Conservation (phyloP, 164 flowering plant genomes). For the Berberis thunbergii region DNA sequence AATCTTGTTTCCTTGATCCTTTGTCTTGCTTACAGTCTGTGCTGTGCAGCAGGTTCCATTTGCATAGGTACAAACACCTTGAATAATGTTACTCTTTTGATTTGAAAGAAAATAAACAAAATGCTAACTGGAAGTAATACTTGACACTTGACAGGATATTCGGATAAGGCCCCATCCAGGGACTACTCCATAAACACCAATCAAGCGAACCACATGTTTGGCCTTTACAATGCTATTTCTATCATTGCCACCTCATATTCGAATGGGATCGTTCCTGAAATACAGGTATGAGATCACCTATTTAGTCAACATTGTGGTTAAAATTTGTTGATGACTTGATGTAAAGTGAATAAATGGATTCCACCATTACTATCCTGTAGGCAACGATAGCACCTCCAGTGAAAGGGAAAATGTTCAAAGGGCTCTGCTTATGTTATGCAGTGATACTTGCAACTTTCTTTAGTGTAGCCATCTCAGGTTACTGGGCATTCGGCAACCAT, state of each 20-base stretch:
- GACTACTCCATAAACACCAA: constrained; percentile 34
- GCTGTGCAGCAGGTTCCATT: too few species aligned
- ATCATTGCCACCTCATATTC: too few species aligned
- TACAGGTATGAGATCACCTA: constrained; percentile 77
- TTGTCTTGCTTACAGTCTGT: too few species aligned
- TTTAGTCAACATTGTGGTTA: too few species aligned
- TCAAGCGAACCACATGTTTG: constrained; percentile 34
- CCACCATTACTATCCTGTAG: constrained; percentile 18
- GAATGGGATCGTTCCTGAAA: constrained; percentile 95
- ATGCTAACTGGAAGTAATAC: too few species aligned
- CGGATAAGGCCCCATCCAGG: constrained; percentile 65
- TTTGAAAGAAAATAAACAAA: too few species aligned
- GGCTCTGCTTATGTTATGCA: constrained; percentile 58
- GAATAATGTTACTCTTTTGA: too few species aligned
- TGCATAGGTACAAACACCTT: too few species aligned
- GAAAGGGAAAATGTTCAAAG: constrained; percentile 97
- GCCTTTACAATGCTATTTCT: constrained; percentile 67
- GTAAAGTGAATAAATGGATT: background rate
- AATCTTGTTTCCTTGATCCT: too few species aligned
- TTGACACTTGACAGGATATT: too few species aligned
- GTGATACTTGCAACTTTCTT: constrained; percentile 54
- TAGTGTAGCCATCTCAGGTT: constrained; percentile 77
- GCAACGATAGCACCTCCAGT: too few species aligned
- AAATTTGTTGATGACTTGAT: too few species aligned
- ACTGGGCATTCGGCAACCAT: constrained; percentile 91